Evolutionary conservation across 1,139 yeast species (phyloP), one percentile per base, ranked within the genome.

Genomic region (Yamadazyma oceani): DNA sequence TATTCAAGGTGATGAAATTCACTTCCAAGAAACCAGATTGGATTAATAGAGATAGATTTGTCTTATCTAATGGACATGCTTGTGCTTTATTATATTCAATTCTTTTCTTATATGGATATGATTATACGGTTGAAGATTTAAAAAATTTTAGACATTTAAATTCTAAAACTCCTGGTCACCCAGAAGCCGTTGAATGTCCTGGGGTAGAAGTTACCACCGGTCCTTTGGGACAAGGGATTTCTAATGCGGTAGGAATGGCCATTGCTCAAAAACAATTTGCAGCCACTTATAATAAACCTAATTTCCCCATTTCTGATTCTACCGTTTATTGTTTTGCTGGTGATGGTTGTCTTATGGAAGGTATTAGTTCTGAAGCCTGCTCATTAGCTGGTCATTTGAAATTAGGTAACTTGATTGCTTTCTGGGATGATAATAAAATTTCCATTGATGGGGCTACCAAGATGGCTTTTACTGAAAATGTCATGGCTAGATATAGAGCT

Each of bases 261-360:
- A 77, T 92, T 61, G 98, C 97, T 45, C 95, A 88, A 70, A 81
- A 82, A 51, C 94, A 90, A 67, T 72, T 88, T 47, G 96, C 94
- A 51, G 96, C 97, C 48, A 83, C 85, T 52, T 92, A 83, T 80
- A 90, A 92, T 84, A 87, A 85, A 75, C 95, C 95, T 52, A 85
- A 77, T 55, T 78, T 67, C 68, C 69, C 77, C 39, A 55, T 87
- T 48, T 76, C 88, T 42, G 87, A 88, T 71, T 79, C 80, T 64
- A 78, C 74, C 77, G 82, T 88, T 50, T 92, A 82, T 68, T 66
- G 73, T 50, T 83, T 94, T 75, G 70, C 88, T 48, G 99, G 99
- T 71, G 99, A 92, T 58, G 99, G 98, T 54, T 94, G 98, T 75
- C 77, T 92, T 77, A 86, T 85, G 92, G 99, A 92, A 75, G 99